Percentiles rank a stretch among this genome's conserved stretches.
phyloP scores from a whole-genome alignment of 2,329 filamentous ascomycete species.

The Lachnellula arida region DNA sequence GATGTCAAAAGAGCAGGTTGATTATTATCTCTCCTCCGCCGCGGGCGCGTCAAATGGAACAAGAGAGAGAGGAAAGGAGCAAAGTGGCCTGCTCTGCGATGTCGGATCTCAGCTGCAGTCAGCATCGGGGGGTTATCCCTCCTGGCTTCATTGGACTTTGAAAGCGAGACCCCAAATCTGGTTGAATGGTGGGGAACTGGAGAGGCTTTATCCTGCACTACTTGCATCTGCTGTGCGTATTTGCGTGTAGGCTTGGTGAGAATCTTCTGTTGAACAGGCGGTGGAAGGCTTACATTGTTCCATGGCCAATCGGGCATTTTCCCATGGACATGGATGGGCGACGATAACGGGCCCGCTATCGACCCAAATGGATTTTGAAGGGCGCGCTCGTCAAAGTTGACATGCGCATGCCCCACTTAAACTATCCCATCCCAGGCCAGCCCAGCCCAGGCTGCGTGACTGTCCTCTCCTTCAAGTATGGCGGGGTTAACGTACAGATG shows the following conservation, averaged over 20 bases:
- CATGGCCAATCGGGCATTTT: slow-evolving; percentile 17
- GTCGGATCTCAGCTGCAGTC: background rate
- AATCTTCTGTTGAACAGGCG: no score
- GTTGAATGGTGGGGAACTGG: no score
- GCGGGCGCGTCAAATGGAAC: no score
- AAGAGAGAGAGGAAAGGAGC: no score
- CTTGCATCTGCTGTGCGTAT: no score
- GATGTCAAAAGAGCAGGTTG: no score
- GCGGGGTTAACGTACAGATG: background rate
- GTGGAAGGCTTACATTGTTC: background rate
- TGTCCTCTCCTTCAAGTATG: background rate
- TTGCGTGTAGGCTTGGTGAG: no score
- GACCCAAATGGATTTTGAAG: slow-evolving; percentile 19
- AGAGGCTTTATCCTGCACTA: background rate
- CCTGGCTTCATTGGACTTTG: no score
- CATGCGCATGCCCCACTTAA: background rate
- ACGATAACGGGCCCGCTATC: slow-evolving; percentile 10
- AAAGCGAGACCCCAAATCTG: no score
- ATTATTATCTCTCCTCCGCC: no score
- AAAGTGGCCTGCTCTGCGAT: slow-evolving; percentile 1
- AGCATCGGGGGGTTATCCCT: no score
- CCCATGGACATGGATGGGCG: background rate
- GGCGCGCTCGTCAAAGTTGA: slow-evolving; percentile 22
- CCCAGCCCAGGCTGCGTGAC: slow-evolving; percentile 13
- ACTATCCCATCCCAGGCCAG: no score